phyloP scores from a whole-genome alignment of 345 rosid species.

The Populus pruinosa region DNA sequence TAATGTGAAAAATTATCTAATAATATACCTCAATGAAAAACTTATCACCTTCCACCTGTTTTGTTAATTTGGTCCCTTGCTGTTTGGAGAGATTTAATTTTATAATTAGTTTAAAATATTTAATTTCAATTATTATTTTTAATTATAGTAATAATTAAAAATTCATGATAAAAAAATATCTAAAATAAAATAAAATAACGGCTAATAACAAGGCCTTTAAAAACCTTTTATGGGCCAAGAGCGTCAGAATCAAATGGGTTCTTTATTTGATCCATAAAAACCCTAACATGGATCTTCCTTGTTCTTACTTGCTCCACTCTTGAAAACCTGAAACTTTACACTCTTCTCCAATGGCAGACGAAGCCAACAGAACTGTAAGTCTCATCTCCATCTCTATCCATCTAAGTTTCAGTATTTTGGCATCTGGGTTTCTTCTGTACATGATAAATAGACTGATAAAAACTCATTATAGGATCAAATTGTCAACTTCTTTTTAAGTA shows the following conservation, averaged over 20 bases:
- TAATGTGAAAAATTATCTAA: no score
- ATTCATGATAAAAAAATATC: background rate
- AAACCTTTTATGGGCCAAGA: background rate
- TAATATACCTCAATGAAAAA: no score
- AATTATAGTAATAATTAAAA: no score
- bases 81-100: no score
- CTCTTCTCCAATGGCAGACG: slow-evolving; percentile 48
- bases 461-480: background rate
- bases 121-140: no score
- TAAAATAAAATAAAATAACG: no score
- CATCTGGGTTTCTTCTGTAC: background rate
- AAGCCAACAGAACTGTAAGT: slow-evolving; percentile 43
- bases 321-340: background rate
- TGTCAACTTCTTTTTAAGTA: background rate
- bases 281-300: background rate
- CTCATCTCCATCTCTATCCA: background rate
- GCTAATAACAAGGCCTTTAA: background rate
- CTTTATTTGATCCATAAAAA: background rate
- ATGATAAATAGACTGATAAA: background rate
- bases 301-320: background rate
- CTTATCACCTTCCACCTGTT: no score
- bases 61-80: no score
- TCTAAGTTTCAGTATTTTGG: background rate
- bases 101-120: no score
- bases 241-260: background rate